Percentiles rank a stretch among this genome's conserved stretches.
phyloP scores from a whole-genome alignment of 352 stramenopile species.

The Globisporangium nagaii region DNA sequence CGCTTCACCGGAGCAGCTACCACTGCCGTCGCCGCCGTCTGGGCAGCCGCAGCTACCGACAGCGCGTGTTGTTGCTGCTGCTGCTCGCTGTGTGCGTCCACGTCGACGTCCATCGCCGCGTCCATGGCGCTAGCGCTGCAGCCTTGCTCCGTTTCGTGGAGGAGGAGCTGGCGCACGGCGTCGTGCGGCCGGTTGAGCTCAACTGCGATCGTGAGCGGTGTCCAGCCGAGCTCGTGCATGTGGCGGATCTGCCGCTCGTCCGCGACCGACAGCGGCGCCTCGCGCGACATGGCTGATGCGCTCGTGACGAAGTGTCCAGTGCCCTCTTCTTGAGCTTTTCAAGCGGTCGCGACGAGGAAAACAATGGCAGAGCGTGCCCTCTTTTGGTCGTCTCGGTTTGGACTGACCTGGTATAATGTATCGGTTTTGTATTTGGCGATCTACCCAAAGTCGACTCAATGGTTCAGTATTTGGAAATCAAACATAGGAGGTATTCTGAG shows the following conservation, averaged over 20 bases:
- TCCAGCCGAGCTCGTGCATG: slow-evolving; percentile 1
- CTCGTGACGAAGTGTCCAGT: too few relatives aligned
- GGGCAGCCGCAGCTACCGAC: not conserved
- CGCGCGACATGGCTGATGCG: too few relatives aligned
- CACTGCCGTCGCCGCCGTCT: too few relatives aligned
- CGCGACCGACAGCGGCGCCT: not conserved
- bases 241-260: slow-evolving; percentile 3
- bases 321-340: too few relatives aligned
- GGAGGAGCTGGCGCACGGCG: not conserved
- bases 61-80: not conserved
- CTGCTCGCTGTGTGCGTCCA: not conserved
- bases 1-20: not conserved
- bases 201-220: not conserved
- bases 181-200: not conserved
- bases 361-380: too few relatives aligned
- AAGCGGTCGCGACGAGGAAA: too few relatives aligned
- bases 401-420: too few relatives aligned
- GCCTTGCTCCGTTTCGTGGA: not conserved
- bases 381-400: too few relatives aligned
- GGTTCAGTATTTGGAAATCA: too few relatives aligned
- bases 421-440: too few relatives aligned
- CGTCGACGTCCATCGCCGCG: not conserved
- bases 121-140: not conserved
- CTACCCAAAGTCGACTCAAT: too few relatives aligned
- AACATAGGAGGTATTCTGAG: too few relatives aligned